These are phyloP conservation scores for Penicillium odoratum DNA, from an alignment of 495 filamentous ascomycete genomes.

Conservation along the genomic window DNA sequence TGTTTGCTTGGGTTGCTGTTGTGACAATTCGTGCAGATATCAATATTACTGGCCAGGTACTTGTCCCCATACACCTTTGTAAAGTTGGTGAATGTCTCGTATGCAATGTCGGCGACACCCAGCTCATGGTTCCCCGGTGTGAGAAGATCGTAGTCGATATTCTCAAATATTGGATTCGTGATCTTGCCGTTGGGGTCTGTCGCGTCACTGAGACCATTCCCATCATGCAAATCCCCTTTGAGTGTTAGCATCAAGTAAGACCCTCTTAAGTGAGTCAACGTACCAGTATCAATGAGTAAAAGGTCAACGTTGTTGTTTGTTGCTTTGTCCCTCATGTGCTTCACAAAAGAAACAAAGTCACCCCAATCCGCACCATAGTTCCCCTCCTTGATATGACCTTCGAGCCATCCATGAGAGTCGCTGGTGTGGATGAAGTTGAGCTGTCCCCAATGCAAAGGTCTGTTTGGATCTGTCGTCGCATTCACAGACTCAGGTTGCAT, in stretches of 20 bases:
- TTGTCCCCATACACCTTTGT: conserved; percentile 36
- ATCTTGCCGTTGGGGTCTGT: conserved; percentile 37
- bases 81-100: conserved; percentile 34
- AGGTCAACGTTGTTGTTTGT: conserved; percentile 34
- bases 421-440: conserved; percentile 50
- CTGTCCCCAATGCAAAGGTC: conserved; percentile 45
- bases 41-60: conserved; percentile 46
- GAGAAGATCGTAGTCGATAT: conserved; percentile 44
- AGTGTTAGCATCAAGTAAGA: neutral
- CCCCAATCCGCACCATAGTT: conserved; percentile 48
- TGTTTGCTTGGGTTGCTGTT: conserved; percentile 20
- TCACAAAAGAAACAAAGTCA: conserved; percentile 38
- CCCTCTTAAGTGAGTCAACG: neutral
- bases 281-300: conserved; percentile 40
- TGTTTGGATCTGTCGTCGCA: conserved; percentile 35
- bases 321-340: conserved; percentile 39
- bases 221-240: conserved; percentile 42
- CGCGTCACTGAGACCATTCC: conserved; percentile 39
- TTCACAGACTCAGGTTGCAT: conserved; percentile 35
- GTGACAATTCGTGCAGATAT: conserved; percentile 25
- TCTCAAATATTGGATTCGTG: conserved; percentile 41
- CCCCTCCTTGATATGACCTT: conserved; percentile 45
- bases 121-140: conserved; percentile 44
- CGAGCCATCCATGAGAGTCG: conserved; percentile 49
- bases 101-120: conserved; percentile 29